Percentiles rank a stretch among this genome's conserved stretches.
Evolutionary conservation across 2,329 filamentous ascomycete species (phyloP).

Genomic region (Verticillium nubilum): DNA sequence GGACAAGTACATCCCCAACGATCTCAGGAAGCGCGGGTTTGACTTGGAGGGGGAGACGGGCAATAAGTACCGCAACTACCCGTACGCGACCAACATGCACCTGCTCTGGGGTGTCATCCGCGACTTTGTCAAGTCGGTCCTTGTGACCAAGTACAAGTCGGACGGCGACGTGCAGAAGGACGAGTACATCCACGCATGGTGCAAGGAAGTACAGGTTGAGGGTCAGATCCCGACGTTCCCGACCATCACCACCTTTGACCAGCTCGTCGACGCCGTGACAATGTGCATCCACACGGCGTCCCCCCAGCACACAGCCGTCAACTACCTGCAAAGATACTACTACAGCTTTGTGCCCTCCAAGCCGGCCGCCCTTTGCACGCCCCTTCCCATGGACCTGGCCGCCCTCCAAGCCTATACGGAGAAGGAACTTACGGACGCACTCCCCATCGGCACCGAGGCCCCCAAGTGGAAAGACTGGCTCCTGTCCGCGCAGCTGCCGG

Average conservation of each 20-base stretch:
- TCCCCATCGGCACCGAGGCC: slow-evolving; percentile 32
- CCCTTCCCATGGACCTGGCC: slow-evolving; percentile 22
- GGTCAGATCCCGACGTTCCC: slow-evolving; percentile 37
- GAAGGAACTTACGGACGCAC: slow-evolving; percentile 27
- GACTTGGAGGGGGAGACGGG: slow-evolving; percentile 21
- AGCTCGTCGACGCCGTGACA: slow-evolving; percentile 37
- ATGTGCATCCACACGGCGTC: slow-evolving; percentile 49
- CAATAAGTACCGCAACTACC: slow-evolving; percentile 39
- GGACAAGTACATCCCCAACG: slow-evolving; percentile 37
- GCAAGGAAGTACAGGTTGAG: slow-evolving; percentile 29
- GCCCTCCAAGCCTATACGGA: slow-evolving; percentile 23
- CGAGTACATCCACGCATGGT: slow-evolving; percentile 30
- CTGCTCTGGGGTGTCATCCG: slow-evolving; percentile 36
- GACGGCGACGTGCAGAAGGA: slow-evolving; percentile 21
- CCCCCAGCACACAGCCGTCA: slow-evolving; percentile 43
- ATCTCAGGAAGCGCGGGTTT: slow-evolving; percentile 38
- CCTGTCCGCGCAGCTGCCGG: slow-evolving; percentile 36
- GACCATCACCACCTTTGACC: slow-evolving; percentile 30
- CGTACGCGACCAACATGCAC: slow-evolving; percentile 38
- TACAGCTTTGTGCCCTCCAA: slow-evolving; percentile 39
- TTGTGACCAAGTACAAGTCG: slow-evolving; percentile 24
- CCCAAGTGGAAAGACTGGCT: slow-evolving; percentile 31
- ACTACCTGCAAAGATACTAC: slow-evolving; percentile 47
- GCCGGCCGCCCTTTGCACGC: slow-evolving; percentile 30
- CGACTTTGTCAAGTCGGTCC: slow-evolving; percentile 32